Base-by-base conservation (phyloP, 202 grass and related monocot species). In the Hordeum pubiflorum region DNA sequence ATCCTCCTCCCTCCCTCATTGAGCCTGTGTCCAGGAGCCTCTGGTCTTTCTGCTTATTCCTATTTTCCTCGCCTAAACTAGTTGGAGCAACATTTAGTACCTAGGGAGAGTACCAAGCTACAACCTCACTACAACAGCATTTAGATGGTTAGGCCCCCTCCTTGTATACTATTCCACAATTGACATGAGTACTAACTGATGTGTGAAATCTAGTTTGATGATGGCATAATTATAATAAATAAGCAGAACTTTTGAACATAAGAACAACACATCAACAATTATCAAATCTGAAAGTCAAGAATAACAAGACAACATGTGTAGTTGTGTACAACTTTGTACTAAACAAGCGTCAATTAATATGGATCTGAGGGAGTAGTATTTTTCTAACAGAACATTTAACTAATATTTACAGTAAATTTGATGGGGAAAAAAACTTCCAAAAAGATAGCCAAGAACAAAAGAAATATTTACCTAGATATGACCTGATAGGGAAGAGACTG, bases 401-500 rank as follows among this genome's bases (percentile, higher is more conserved):
- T 34, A 32, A 22, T 15, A 37, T 58, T 64, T 72, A 14, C 69
- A 84, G 29, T 36, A 40, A 50, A 32, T 15, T 72, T 41, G 74
- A 15, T 78, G n/a, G 41, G 6, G 50, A 69, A 69, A 26, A 33
- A 32, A 63, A 18, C 27, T 63, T 44, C 39, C 12, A 36, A 61
- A 77, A 58, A 77, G 3, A 74, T 68, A 63, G 3, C 37, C 40
- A 75, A 31, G 54, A 68, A 83, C 52, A 57, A 62, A 62, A 72
- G 68, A 22, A 62, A 68, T 13, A 78, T 38, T 89, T 75, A 93
- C 97, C 91, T 99, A 31, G 97, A 99, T 89, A 99, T 99, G 75
- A 99, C 97, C 58, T 99, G 97, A 90, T 91, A 99, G 70, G 97
- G 97, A 63, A 99, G 81, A 74, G 97, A 95, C 46, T 99, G 91